Conservation (phyloP, 1,139 yeast genomes). For the Blastobotrys serpentis region DNA sequence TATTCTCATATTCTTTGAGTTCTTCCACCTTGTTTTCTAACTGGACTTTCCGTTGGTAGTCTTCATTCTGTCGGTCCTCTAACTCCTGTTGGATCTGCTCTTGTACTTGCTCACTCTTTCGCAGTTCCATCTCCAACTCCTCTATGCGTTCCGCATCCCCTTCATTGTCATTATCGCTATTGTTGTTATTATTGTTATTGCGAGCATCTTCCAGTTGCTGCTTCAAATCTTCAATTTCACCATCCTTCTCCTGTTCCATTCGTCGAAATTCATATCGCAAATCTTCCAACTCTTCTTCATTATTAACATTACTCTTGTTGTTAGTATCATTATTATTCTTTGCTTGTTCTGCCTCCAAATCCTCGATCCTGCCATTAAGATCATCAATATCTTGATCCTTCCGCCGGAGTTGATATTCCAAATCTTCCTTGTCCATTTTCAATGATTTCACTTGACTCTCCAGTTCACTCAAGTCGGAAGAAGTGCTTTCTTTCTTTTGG, state of each 20-base stretch:
- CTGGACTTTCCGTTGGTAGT: constrained; percentile 26
- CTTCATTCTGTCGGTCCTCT: constrained; percentile 17
- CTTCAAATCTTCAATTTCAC: constrained; percentile 29
- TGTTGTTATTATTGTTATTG: constrained; percentile 15
- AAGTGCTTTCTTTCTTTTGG: constrained; percentile 14
- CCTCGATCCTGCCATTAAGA: constrained; percentile 16
- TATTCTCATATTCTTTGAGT: constrained; percentile 21
- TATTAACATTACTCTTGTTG: constrained; percentile 17
- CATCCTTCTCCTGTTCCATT: constrained; percentile 21
- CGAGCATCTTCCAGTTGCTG: constrained; percentile 25
- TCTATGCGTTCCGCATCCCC: constrained; percentile 18
- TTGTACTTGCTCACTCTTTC: constrained; percentile 18
- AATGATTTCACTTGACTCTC: constrained; percentile 9
- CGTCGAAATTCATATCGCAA: constrained; percentile 27
- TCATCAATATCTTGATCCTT: constrained; percentile 11
- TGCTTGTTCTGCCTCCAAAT: constrained; percentile 17
- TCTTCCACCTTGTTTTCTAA: constrained; percentile 25
- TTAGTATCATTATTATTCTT: constrained; percentile 24
- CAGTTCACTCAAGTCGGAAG: constrained; percentile 8
- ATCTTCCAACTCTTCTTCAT: constrained; percentile 22
- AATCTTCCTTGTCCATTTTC: constrained; percentile 15
- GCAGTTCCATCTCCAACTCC: constrained; percentile 18
- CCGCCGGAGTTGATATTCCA: constrained; percentile 15
- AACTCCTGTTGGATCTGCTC: constrained; percentile 25
- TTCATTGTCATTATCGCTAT: constrained; percentile 12